phyloP scores from a whole-genome alignment of 108 stramenopile genomes.

The Skeletonema grethae region DNA sequence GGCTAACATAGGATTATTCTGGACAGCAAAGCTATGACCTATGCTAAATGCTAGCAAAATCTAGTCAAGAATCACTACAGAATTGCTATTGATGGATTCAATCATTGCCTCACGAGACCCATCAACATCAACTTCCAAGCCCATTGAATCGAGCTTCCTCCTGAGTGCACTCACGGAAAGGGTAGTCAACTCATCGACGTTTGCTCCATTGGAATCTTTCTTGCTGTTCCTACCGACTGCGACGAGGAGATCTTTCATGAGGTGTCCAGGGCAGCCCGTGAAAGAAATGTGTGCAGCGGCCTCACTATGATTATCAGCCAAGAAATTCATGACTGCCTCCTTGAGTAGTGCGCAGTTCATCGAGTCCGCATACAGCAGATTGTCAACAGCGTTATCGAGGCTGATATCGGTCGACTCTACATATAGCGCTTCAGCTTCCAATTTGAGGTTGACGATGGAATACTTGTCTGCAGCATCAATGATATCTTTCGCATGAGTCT shows the following conservation, averaged over 20 bases:
- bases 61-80: too few species aligned
- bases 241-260: background rate
- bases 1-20: too few species aligned
- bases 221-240: background rate
- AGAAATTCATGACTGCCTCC: slow-evolving; percentile 20
- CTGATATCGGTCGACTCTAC: background rate
- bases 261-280: background rate
- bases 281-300: background rate
- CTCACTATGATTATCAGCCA: slow-evolving; percentile 2
- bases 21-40: too few species aligned
- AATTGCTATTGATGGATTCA: background rate
- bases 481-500: too few species aligned
- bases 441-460: too few species aligned
- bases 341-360: slow-evolving; percentile 15
- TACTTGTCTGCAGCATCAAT: too few species aligned
- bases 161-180: slow-evolving; percentile 3
- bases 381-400: background rate
- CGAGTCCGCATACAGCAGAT: slow-evolving; percentile 5
- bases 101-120: slow-evolving; percentile 11
- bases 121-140: slow-evolving; percentile 19
- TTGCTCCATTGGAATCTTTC: background rate
- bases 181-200: background rate
- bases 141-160: slow-evolving; percentile 1
- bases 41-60: too few species aligned
- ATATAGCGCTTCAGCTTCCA: slow-evolving; percentile 14